Conservation (phyloP, 495 filamentous ascomycete species). For the Penicillium goetzii region DNA sequence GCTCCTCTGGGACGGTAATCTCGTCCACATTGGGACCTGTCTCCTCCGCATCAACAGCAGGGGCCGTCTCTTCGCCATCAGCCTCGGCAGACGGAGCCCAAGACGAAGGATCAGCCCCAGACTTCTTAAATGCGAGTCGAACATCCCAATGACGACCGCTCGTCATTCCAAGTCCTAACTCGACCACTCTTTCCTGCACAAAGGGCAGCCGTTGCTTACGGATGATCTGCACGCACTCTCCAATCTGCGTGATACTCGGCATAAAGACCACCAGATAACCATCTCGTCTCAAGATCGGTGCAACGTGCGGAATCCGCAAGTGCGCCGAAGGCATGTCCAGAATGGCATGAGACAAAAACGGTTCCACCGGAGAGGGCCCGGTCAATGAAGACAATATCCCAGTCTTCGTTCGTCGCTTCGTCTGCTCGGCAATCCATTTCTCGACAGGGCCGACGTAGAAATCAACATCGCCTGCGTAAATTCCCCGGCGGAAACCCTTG, state of each 20-base stretch:
- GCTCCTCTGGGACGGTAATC: constrained; percentile 11
- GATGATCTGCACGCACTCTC: constrained; percentile 58
- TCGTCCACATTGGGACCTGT: constrained; percentile 10
- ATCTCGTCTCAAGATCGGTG: constrained; percentile 59
- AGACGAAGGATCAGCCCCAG: constrained; percentile 45
- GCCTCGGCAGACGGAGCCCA: constrained; percentile 32
- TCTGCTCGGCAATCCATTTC: constrained; percentile 61
- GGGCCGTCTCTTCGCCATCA: constrained; percentile 13
- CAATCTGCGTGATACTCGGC: constrained; percentile 78
- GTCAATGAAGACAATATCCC: constrained; percentile 25
- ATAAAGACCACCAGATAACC: constrained; percentile 70
- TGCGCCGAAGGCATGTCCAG: constrained; percentile 71
- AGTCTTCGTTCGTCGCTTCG: constrained; percentile 36
- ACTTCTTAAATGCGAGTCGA: constrained; percentile 53
- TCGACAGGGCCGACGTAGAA: constrained; percentile 71
- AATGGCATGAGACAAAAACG: constrained; percentile 69
- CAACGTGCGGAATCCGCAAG: constrained; percentile 59
- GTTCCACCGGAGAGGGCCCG: constrained; percentile 29
- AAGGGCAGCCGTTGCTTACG: constrained; percentile 56
- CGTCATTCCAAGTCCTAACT: constrained; percentile 61
- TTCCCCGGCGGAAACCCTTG: constrained; percentile 65
- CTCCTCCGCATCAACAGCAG: constrained; percentile 20
- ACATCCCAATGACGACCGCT: constrained; percentile 70
- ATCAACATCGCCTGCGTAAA: constrained; percentile 68
- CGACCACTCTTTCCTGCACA: constrained; percentile 63